Evolutionary conservation across 371 early-diverging fungal genomes (phyloP).

Genomic region (Enteropsectra breve): DNA sequence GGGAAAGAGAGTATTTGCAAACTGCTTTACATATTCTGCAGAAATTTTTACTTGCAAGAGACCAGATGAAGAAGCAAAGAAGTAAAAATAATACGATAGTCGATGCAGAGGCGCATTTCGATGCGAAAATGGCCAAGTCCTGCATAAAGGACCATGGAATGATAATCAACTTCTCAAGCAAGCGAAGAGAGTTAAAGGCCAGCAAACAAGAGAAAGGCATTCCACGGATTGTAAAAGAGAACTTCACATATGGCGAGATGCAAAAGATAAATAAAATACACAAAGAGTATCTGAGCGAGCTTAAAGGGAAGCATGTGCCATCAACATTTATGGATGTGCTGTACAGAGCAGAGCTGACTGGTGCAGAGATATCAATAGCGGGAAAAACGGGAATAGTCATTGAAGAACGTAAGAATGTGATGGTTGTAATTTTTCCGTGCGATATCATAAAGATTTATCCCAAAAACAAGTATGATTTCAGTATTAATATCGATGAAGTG

Average conservation of each 20-base stretch:
- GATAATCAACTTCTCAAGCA: not conserved
- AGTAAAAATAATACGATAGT: not conserved
- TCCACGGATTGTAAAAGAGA: not conserved
- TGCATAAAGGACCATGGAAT: not conserved
- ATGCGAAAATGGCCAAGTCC: constrained; percentile 2
- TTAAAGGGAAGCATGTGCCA: constrained; percentile 4
- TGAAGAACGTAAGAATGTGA: constrained; percentile 32
- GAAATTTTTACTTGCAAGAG: too few relatives aligned
- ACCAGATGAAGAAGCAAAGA: not conserved
- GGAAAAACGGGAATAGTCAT: constrained; percentile 24
- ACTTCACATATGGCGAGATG: constrained; percentile 6
- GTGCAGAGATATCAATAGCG: constrained; percentile 22
- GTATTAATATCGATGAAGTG: not conserved
- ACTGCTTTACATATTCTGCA: too few relatives aligned
- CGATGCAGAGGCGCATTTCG: constrained; percentile 17
- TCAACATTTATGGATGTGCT: constrained; percentile 9
- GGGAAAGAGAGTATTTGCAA: not conserved
- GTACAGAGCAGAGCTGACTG: constrained; percentile 34
- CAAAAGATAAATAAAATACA: constrained; percentile 19
- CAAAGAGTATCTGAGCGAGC: constrained; percentile 10
- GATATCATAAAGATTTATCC: constrained; percentile 28
- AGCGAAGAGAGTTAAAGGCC: not conserved
- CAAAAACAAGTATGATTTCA: constrained; percentile 8
- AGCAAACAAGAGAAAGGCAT: not conserved
- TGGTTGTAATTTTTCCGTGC: constrained; percentile 14